A percentile compares a stretch with the other conserved stretches of the same genome.
Evolutionary conservation across 345 rosid species (phyloP).

Genomic region (Camelina hispida): DNA sequence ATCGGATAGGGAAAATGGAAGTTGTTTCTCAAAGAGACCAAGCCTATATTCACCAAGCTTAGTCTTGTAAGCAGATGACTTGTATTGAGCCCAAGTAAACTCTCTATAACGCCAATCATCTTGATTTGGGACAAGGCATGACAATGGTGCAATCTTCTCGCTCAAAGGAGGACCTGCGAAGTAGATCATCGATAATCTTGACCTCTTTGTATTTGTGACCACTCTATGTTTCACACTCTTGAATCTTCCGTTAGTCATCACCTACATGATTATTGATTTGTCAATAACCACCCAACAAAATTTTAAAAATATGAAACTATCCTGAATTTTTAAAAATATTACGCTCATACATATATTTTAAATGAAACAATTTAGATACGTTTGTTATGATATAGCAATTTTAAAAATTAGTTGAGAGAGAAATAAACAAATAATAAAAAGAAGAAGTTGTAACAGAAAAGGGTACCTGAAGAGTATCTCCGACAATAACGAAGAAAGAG

Average conservation of each 20-base stretch:
- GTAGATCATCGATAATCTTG: conserved; percentile 85
- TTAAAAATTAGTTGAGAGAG: not conserved
- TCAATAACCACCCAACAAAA: not conserved
- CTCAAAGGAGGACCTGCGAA: conserved; percentile 79
- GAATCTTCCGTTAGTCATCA: conserved; percentile 82
- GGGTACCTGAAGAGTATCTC: conserved; percentile 82
- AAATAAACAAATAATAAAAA: not conserved
- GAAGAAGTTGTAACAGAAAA: conserved; percentile 14
- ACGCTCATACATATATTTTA: too few species aligned
- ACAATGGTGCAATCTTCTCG: conserved; percentile 65
- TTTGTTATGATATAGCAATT: not conserved
- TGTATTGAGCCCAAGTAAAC: conserved; percentile 82
- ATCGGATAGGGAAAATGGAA: conserved; percentile 10
- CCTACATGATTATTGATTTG: conserved; percentile 47
- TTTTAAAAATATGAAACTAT: not conserved
- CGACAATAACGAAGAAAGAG: conserved; percentile 82
- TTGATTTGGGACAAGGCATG: conserved; percentile 52
- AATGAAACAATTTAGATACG: not conserved
- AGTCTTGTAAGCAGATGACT: conserved; percentile 64
- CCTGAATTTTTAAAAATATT: too few species aligned
- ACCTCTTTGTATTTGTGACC: conserved; percentile 50
- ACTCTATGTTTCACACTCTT: conserved; percentile 89
- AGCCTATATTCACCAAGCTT: conserved; percentile 79
- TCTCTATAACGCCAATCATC: conserved; percentile 74
- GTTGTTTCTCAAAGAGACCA: conserved; percentile 60